phyloP scores from a whole-genome alignment of 2,329 filamentous ascomycete species.

The Talaromyces sp. region DNA sequence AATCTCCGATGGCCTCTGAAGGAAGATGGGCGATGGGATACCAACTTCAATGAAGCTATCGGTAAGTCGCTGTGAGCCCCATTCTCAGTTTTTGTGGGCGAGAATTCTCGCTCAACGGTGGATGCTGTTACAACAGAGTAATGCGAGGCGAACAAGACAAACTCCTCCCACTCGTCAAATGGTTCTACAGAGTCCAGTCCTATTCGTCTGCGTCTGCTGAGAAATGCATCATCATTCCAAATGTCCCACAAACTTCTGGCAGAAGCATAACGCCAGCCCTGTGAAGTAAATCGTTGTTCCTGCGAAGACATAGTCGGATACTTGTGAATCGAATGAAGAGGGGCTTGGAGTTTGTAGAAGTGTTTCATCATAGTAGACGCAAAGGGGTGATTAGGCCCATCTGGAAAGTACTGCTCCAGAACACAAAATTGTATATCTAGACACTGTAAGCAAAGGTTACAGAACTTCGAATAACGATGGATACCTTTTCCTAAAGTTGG shows the following conservation, averaged over 20 bases:
- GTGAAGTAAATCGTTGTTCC: constrained; percentile 60
- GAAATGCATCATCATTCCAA: constrained; percentile 69
- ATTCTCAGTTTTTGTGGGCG: not conserved
- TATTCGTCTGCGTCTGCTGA: constrained; percentile 58
- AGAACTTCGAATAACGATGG: not conserved
- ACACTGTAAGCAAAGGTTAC: not conserved
- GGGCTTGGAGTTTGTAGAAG: constrained; percentile 75
- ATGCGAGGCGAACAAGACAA: constrained; percentile 77
- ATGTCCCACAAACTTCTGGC: constrained; percentile 75
- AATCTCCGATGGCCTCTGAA: constrained; percentile 56
- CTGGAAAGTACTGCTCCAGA: constrained; percentile 80
- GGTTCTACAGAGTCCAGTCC: constrained; percentile 69
- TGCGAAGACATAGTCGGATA: constrained; percentile 69
- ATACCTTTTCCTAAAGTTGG: constrained; percentile 64
- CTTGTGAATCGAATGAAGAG: constrained; percentile 67
- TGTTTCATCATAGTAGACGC: constrained; percentile 80
- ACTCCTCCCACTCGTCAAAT: constrained; percentile 97
- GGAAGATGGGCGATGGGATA: constrained; percentile 27
- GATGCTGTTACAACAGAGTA: constrained; percentile 74
- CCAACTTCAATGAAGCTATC: not conserved
- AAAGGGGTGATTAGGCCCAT: constrained; percentile 75
- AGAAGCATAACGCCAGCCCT: constrained; percentile 65
- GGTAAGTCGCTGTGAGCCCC: not conserved
- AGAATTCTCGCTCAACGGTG: constrained; percentile 25
- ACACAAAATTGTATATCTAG: constrained; percentile 72